A percentile compares a stretch with the other conserved stretches of the same genome.
phyloP scores from a whole-genome alignment of 192 early-diverging fungal genomes.

The Thoreauomyces humboldtii region DNA sequence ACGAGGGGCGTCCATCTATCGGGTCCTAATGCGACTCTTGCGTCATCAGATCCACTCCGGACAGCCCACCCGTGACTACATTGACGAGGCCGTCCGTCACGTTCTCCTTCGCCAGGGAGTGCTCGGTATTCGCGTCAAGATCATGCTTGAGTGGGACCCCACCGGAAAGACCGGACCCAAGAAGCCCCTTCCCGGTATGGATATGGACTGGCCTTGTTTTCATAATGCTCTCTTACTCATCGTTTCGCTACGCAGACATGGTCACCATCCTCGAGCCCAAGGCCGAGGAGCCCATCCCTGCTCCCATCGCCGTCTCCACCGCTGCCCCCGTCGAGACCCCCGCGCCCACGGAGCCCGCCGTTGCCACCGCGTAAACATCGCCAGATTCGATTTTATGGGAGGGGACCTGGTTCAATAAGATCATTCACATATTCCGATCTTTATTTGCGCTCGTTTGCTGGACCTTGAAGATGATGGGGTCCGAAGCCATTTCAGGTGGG shows the following conservation, averaged over 20 bases:
- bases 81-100: slow-evolving; percentile 95
- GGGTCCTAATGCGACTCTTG: not conserved
- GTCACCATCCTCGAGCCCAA: slow-evolving; percentile 55
- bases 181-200: slow-evolving; percentile 91
- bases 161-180: slow-evolving; percentile 91
- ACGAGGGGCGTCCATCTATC: no score
- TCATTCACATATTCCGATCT: no score
- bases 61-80: slow-evolving; percentile 93
- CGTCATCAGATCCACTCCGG: slow-evolving; percentile 85
- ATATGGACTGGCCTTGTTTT: no score
- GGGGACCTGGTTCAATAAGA: no score
- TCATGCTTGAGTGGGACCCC: slow-evolving; percentile 94
- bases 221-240: no score
- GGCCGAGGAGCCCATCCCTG: slow-evolving; percentile 72
- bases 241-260: no score
- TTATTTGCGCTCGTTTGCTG: no score
- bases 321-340: slow-evolving; percentile 43
- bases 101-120: slow-evolving; percentile 98
- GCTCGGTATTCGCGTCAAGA: slow-evolving; percentile 99
- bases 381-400: no score
- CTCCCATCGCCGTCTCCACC: slow-evolving; percentile 40
- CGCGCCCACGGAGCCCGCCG: not conserved
- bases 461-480: no score
- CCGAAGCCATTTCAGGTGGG: no score
- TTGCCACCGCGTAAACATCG: slow-evolving; percentile 7